Conservation (phyloP, 768 basidiomycete genomes). For the Myochromella boudieri region DNA sequence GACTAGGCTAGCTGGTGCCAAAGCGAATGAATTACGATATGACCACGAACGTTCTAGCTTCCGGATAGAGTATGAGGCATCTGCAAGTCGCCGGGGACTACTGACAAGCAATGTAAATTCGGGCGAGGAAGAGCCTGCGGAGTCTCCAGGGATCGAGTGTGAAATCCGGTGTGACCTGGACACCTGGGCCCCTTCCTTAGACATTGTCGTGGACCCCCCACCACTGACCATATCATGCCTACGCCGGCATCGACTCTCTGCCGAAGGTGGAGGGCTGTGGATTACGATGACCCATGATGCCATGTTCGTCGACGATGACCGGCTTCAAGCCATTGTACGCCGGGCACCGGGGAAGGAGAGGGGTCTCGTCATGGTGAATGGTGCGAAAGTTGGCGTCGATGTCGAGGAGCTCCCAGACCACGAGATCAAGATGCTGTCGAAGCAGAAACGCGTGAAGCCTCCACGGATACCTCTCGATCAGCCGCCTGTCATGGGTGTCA, state of each 20-base stretch:
- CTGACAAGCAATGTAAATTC: constrained; percentile 11
- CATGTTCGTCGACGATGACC: constrained; percentile 73
- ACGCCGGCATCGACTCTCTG: constrained; percentile 81
- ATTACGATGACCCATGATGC: constrained; percentile 87
- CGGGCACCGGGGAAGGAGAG: constrained; percentile 78
- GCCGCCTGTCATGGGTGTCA: constrained; percentile 75
- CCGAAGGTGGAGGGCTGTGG: constrained; percentile 92
- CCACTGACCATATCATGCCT: constrained; percentile 82
- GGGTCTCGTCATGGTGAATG: constrained; percentile 86
- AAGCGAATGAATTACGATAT: constrained; percentile 70
- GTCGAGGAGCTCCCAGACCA: constrained; percentile 84
- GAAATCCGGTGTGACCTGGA: constrained; percentile 92
- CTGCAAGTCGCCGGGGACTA: constrained; percentile 44
- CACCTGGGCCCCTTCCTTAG: constrained; percentile 80
- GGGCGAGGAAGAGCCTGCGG: constrained; percentile 28
- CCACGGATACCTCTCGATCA: constrained; percentile 89
- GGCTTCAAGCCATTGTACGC: constrained; percentile 71
- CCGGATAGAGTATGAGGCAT: constrained; percentile 81
- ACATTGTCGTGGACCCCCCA: constrained; percentile 91
- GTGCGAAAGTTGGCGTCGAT: constrained; percentile 80
- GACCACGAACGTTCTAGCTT: constrained; percentile 85
- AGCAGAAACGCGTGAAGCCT: constrained; percentile 86
- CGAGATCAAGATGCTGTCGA: constrained; percentile 81
- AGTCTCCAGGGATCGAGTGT: constrained; percentile 69
- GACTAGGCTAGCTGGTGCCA: constrained; percentile 80